These are phyloP conservation scores for Ceratocystis ficicola DNA, from an alignment of 2,329 filamentous ascomycete genomes.

Conservation along the genomic window DNA sequence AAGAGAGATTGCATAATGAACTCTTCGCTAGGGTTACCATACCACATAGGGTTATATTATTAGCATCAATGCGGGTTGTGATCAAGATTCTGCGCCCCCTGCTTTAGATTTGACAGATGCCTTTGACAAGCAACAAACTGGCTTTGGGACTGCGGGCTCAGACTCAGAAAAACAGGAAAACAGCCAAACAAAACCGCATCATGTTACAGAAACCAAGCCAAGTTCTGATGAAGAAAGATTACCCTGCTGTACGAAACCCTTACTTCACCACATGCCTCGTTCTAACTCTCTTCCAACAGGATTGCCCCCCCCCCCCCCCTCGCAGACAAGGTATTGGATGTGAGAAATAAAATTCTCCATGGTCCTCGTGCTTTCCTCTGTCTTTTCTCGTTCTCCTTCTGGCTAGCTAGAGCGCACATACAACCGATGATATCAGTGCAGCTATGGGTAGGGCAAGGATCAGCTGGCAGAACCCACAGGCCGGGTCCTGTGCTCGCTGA, in stretches of 20 bases:
- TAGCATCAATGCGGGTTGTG: not conserved
- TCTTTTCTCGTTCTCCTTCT: not conserved
- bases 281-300: too few relatives aligned
- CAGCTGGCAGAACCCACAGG: conserved; percentile 1
- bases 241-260: not conserved
- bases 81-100: not conserved
- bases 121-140: not conserved
- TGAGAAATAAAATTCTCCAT: not conserved
- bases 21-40: not conserved
- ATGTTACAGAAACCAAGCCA: too few relatives aligned
- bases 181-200: too few relatives aligned
- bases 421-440: conserved; percentile 7
- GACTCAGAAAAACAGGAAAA: not conserved
- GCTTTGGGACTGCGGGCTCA: not conserved
- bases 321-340: not conserved
- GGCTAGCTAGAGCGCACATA: not conserved
- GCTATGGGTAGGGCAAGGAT: not conserved
- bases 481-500: not conserved
- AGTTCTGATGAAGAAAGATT: too few relatives aligned
- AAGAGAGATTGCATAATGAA: not conserved
- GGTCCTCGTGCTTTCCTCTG: not conserved
- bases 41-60: fast-evolving
- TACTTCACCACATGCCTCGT: not conserved
- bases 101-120: not conserved
- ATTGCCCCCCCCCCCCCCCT: too few relatives aligned